Percentiles rank a stretch among this genome's conserved stretches.
Evolutionary conservation across 208 protist genomes (phyloP).

Genomic region (Naegleria lovaniensis): DNA sequence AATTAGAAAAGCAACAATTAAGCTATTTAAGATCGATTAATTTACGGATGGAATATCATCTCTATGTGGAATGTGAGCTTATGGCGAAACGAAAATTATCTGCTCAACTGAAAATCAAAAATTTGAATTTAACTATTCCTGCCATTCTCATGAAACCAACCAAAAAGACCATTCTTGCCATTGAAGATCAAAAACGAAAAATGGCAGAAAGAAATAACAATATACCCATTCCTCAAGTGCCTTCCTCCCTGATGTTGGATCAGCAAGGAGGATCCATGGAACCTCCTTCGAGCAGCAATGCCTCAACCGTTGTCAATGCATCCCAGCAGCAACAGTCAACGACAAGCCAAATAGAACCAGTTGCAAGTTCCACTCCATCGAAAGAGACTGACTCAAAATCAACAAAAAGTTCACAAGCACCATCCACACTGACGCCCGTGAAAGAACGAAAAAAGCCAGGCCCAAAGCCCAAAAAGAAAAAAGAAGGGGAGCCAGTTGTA

Average conservation of each 20-base stretch:
- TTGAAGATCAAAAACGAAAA: background rate
- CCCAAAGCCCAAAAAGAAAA: background rate
- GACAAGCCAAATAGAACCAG: too few species aligned
- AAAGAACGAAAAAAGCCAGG: background rate
- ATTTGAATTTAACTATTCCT: background rate
- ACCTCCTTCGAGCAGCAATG: background rate
- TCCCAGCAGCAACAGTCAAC: too few species aligned
- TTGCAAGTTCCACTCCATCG: background rate
- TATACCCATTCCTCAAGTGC: background rate
- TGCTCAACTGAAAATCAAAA: background rate
- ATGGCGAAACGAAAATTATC: background rate
- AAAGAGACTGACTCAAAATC: background rate
- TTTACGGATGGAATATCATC: background rate
- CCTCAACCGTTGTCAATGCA: too few species aligned
- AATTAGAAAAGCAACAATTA: background rate
- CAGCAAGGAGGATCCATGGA: background rate
- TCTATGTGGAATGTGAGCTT: background rate
- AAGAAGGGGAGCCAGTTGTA: background rate
- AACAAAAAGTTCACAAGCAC: background rate
- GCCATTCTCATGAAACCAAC: background rate
- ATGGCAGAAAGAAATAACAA: background rate
- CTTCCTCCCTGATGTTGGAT: background rate
- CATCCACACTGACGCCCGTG: background rate
- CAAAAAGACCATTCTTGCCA: background rate
- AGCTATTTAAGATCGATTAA: background rate